These are phyloP conservation scores for Neurospora pannonica DNA, from an alignment of 495 filamentous ascomycete genomes.

Conservation along the genomic window DNA sequence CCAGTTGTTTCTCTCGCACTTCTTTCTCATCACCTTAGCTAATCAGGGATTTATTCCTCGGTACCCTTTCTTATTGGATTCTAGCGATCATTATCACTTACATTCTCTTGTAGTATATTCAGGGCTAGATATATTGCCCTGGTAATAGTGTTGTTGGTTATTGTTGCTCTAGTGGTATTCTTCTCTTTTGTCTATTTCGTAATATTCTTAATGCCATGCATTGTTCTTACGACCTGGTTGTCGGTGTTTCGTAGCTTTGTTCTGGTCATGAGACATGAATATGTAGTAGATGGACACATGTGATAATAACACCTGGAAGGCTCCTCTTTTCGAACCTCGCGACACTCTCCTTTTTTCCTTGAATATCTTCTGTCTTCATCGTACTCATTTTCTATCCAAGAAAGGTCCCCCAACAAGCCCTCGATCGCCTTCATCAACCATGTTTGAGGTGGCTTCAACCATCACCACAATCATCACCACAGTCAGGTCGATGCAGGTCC, in stretches of 20 bases:
- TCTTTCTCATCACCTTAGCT: no score
- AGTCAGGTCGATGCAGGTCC: neutral
- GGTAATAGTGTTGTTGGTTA: neutral
- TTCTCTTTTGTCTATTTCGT: no score
- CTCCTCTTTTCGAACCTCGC: no score
- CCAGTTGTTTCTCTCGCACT: neutral
- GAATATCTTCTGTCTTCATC: neutral
- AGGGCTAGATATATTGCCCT: neutral
- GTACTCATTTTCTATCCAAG: neutral
- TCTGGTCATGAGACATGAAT: no score
- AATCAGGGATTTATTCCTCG: neutral
- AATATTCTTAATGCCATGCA: neutral
- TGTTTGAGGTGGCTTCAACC: neutral
- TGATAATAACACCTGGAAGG: no score
- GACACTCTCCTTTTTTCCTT: neutral
- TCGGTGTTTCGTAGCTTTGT: neutral
- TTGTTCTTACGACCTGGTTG: neutral
- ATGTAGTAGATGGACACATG: neutral
- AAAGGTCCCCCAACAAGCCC: neutral
- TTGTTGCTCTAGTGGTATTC: neutral
- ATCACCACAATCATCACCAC: neutral
- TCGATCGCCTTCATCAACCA: neutral
- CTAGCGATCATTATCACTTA: neutral
- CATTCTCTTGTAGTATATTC: neutral
- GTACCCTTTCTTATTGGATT: neutral